A percentile compares a stretch with the other conserved stretches of the same genome.
These are phyloP conservation scores for Cicer arietinum DNA, from an alignment of 306 rosid species.

Conservation along the genomic window DNA sequence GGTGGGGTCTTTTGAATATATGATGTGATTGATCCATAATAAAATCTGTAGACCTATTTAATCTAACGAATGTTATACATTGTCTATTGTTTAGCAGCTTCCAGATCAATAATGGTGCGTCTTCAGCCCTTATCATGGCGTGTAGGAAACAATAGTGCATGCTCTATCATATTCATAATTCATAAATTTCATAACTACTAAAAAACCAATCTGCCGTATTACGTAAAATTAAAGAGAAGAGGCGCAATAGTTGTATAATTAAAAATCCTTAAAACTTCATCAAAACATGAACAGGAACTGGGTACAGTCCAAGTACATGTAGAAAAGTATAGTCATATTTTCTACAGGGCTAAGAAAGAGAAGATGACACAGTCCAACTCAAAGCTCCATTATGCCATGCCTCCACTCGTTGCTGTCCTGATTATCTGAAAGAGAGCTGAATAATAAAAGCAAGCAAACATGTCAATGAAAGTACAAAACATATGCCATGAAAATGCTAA, in stretches of 20 bases:
- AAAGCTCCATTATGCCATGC: constrained; percentile 69
- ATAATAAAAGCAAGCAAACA: constrained; percentile 1
- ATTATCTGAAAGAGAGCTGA: constrained; percentile 97
- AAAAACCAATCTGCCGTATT: not conserved
- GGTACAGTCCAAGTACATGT: constrained; percentile 48
- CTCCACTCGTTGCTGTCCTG: constrained; percentile 95
- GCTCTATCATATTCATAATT: not conserved
- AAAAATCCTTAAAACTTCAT: constrained; percentile 44
- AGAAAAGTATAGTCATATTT: constrained; percentile 47
- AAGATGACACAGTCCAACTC: constrained; percentile 40
- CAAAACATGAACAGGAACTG: constrained; percentile 54
- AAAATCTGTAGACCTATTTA: too few relatives aligned
- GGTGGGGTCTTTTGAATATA: too few relatives aligned
- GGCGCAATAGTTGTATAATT: constrained; percentile 18
- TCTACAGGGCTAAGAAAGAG: constrained; percentile 50
- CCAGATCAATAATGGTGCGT: too few relatives aligned
- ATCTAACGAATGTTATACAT: too few relatives aligned
- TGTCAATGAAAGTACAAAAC: constrained; percentile 37
- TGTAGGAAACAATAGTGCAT: not conserved
- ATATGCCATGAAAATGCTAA: constrained; percentile 32
- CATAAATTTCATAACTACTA: not conserved
- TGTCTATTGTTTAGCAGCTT: not conserved
- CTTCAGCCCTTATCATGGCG: not conserved
- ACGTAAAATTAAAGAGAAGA: constrained; percentile 17
- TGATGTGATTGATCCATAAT: too few relatives aligned